These are phyloP conservation scores for Linnemannia schmuckeri DNA, from an alignment of 192 early-diverging fungal genomes.

Conservation along the genomic window DNA sequence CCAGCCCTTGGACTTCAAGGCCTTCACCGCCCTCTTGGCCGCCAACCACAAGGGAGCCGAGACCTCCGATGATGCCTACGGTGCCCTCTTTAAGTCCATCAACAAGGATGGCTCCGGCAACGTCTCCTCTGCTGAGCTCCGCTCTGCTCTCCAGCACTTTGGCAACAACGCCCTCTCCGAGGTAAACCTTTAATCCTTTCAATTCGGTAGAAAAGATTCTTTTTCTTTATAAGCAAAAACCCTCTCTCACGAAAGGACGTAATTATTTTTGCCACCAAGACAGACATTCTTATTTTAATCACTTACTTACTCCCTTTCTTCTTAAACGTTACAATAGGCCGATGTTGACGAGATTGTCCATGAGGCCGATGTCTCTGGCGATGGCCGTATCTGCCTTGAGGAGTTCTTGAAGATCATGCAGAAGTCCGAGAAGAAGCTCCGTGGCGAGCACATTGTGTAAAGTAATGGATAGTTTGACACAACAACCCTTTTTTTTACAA, in stretches of 20 bases:
- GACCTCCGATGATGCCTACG: constrained; percentile 27
- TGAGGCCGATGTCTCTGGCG: constrained; percentile 85
- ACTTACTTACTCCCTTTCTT: neutral
- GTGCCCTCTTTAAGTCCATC: constrained; percentile 21
- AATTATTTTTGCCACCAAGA: no score
- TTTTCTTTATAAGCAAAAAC: neutral
- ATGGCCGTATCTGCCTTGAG: constrained; percentile 89
- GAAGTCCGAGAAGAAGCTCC: constrained; percentile 38
- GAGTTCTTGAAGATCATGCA: constrained; percentile 88
- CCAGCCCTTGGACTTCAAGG: constrained; percentile 38
- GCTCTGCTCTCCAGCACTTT: constrained; percentile 25
- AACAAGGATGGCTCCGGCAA: constrained; percentile 38
- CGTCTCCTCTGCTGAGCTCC: constrained; percentile 30
- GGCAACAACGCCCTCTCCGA: constrained; percentile 38
- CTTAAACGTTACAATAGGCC: neutral
- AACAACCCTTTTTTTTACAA: neutral
- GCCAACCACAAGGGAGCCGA: constrained; percentile 26
- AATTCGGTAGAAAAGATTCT: neutral
- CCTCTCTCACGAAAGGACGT: no score
- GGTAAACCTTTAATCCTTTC: neutral
- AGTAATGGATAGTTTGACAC: neutral
- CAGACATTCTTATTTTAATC: neutral
- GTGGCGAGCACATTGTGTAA: constrained; percentile 34
- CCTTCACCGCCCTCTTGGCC: constrained; percentile 20
- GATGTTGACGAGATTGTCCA: constrained; percentile 69